Evolutionary conservation across 306 rosid species (phyloP), one percentile per base, ranked within the genome.

Genomic region (Begonia peltatifolia): DNA sequence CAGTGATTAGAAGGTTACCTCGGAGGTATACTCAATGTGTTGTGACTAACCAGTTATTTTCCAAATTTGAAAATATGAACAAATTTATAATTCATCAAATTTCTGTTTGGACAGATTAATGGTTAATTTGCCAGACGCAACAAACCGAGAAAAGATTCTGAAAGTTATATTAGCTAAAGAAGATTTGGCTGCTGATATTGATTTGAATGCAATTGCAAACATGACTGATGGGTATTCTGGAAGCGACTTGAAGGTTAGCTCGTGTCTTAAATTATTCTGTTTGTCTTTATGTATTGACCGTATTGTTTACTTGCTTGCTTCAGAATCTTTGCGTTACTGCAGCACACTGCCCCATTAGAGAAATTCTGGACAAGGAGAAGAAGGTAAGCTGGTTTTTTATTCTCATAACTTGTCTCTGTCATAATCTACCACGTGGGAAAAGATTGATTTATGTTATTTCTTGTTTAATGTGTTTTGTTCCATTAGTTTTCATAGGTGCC

Each of bases 181-280:
- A 73, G 95, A 89, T 43, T 61, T 89, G 66, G 79, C 75, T 9
- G 60, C 85, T 17, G 95, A 78, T 54, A 82, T 85, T 63, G 85
- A 82, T 60, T 71, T 89, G 77, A 87, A 78, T 65, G 83, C 82
- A 43, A 43, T 76, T 50, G 95, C 97, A 22, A 89, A 74, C 67
- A 68, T 85, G 90, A 80, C 95, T 1, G 97, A 89, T 46, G 97
- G 95, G 60, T 89, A 89, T 70, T 85, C 97, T 42, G 97, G 97
- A 61, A 89, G 95, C 67, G 97, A 89, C 71, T 66, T 89, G 56
- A 89, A 89, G 97, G 97, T 89, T 59, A 30, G 53, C 25, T 55
- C 36, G 41, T 14, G 11, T 16, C 14, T 59, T 64, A 52, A 42
- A 3, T 25, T 12, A 52, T 63, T 62, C 41, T 59, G 25, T 23